phyloP scores from a whole-genome alignment of 805 yeast genomes.

The Cephaloascus fragrans region DNA sequence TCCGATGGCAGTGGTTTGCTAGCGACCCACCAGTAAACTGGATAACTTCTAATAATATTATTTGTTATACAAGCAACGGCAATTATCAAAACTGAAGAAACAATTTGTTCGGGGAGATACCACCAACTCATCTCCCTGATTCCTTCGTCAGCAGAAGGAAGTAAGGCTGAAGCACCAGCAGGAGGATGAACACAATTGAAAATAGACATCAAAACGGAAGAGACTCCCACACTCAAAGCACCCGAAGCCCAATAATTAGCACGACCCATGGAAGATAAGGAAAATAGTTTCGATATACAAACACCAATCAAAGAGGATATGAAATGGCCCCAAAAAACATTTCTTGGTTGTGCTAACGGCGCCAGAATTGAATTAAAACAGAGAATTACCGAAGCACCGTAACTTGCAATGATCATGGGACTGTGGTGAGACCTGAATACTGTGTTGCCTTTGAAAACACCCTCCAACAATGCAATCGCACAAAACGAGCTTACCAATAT shows the following conservation, averaged over 20 bases:
- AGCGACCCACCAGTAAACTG: conserved; percentile 53
- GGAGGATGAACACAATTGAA: conserved; percentile 61
- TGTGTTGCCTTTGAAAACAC: conserved; percentile 28
- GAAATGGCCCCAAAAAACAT: conserved; percentile 47
- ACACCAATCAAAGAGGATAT: conserved; percentile 43
- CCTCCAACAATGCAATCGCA: conserved; percentile 37
- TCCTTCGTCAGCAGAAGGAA: conserved; percentile 39
- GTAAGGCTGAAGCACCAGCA: conserved; percentile 58
- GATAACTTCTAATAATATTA: conserved; percentile 44
- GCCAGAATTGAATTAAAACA: conserved; percentile 44
- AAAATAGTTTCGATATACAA: conserved; percentile 43
- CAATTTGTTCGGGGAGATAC: conserved; percentile 46
- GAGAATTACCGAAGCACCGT: conserved; percentile 56
- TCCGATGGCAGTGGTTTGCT: no score
- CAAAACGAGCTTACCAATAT: conserved; percentile 32
- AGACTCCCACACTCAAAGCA: conserved; percentile 43
- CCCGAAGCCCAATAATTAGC: conserved; percentile 48
- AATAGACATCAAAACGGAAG: conserved; percentile 44
- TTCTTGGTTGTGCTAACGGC: conserved; percentile 61
- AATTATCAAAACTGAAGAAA: conserved; percentile 37
- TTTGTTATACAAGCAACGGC: conserved; percentile 43
- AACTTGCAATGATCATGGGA: conserved; percentile 42
- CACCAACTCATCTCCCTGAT: conserved; percentile 53
- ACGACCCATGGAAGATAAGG: conserved; percentile 29
- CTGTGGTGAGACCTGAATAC: conserved; percentile 29